A percentile compares a stretch with the other conserved stretches of the same genome.
phyloP scores from a whole-genome alignment of 345 rosid species.

The Citrus mangshanensis region DNA sequence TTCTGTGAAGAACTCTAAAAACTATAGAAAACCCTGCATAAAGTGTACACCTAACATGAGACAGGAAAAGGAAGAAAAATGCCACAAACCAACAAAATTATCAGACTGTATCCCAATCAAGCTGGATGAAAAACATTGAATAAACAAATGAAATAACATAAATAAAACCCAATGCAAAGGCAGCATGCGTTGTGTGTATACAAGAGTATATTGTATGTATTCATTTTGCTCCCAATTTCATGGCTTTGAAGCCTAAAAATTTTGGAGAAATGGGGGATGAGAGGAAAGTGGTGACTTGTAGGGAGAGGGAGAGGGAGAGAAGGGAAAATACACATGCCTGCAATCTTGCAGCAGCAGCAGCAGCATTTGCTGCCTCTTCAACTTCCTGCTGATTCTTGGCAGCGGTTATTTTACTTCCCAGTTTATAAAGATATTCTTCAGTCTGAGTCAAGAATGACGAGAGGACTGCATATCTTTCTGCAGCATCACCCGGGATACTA shows the following conservation, averaged over 20 bases:
- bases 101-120: neutral
- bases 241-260: neutral
- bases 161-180: neutral
- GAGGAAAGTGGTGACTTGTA: constrained; percentile 1
- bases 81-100: no score
- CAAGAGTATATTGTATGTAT: neutral
- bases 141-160: constrained; percentile 6
- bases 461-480: constrained; percentile 94
- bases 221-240: neutral
- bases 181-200: neutral
- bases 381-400: constrained; percentile 98
- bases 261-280: neutral
- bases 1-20: neutral
- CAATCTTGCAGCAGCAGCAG: constrained; percentile 85
- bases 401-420: constrained; percentile 90
- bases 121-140: neutral
- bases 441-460: constrained; percentile 96
- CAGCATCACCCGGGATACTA: constrained; percentile 79
- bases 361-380: constrained; percentile 96
- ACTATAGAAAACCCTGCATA: neutral
- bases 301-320: constrained; percentile 7
- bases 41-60: neutral
- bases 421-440: constrained; percentile 92
- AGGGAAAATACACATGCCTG: constrained; percentile 46
- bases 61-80: neutral